A percentile compares a stretch with the other conserved stretches of the same genome.
Evolutionary conservation across 192 early-diverging fungal species (phyloP).

Genomic region (Coemansia sp.): DNA sequence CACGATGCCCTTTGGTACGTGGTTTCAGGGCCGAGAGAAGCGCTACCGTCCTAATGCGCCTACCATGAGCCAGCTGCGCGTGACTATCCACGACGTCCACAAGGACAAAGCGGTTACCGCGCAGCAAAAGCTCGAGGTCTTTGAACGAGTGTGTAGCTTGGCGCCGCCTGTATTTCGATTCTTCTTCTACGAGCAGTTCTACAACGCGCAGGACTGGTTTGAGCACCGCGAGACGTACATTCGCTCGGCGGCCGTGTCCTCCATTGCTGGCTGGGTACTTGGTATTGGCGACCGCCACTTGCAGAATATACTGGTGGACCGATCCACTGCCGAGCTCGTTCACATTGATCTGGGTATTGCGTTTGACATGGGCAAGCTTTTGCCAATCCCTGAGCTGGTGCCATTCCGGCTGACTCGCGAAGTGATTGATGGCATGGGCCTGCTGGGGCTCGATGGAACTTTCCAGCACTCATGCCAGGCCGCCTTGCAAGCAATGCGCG

Average conservation of each 20-base stretch:
- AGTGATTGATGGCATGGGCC: slow-evolving; percentile 84
- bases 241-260: slow-evolving; percentile 79
- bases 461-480: slow-evolving; percentile 78
- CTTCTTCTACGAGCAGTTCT: slow-evolving; percentile 78
- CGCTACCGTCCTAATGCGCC: slow-evolving; percentile 50
- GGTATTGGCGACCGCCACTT: slow-evolving; percentile 92
- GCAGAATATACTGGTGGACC: slow-evolving; percentile 89
- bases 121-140: slow-evolving; percentile 58
- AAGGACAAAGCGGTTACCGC: slow-evolving; percentile 47
- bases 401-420: slow-evolving; percentile 91
- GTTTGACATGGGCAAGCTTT: slow-evolving; percentile 88
- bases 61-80: slow-evolving; percentile 39
- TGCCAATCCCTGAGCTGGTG: slow-evolving; percentile 85
- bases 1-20: slow-evolving; percentile 61
- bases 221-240: slow-evolving; percentile 66
- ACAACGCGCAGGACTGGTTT: slow-evolving; percentile 73
- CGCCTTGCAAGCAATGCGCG: slow-evolving; percentile 72
- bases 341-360: slow-evolving; percentile 97
- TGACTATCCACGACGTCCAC: slow-evolving; percentile 23
- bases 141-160: slow-evolving; percentile 46
- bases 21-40: slow-evolving; percentile 65
- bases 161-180: slow-evolving; percentile 64
- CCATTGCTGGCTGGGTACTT: slow-evolving; percentile 84
- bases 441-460: slow-evolving; percentile 73
- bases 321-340: slow-evolving; percentile 75